phyloP scores from a whole-genome alignment of 106 monocot species.

The Cymbidium sinense region DNA sequence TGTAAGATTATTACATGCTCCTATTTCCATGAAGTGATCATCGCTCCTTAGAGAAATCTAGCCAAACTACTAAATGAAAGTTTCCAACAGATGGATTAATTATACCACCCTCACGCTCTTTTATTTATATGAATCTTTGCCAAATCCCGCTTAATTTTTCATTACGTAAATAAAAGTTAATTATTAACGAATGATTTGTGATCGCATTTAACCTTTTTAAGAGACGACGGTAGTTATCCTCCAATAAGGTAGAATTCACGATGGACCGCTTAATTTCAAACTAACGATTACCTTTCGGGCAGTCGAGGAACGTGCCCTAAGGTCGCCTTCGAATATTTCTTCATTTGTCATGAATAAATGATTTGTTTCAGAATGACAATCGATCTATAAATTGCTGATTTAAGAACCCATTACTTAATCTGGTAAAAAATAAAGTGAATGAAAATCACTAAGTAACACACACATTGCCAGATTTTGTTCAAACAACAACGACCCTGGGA shows the following conservation, averaged over 20 bases:
- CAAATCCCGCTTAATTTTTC: too few relatives aligned
- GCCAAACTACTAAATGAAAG: background rate
- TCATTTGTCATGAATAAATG: background rate
- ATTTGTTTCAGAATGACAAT: background rate
- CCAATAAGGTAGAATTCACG: background rate
- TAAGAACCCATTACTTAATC: background rate
- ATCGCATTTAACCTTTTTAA: background rate
- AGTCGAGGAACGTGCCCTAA: background rate
- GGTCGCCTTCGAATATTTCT: background rate
- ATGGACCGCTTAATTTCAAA: background rate
- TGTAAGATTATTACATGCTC: background rate
- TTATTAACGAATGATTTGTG: background rate
- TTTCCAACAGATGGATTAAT: background rate
- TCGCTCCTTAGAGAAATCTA: background rate
- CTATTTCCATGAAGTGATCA: background rate
- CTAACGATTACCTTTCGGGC: background rate
- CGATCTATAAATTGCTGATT: background rate
- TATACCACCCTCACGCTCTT: background rate
- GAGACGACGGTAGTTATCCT: background rate
- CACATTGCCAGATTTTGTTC: background rate
- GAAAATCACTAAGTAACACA: background rate
- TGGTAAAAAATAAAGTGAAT: background rate
- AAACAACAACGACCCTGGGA: background rate
- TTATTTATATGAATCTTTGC: background rate
- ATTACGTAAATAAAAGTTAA: too few relatives aligned